A percentile compares a stretch with the other conserved stretches of the same genome.
These are phyloP conservation scores for Fraxinus xanthoxyloides DNA, from an alignment of 305 asterid species.

Conservation along the genomic window DNA sequence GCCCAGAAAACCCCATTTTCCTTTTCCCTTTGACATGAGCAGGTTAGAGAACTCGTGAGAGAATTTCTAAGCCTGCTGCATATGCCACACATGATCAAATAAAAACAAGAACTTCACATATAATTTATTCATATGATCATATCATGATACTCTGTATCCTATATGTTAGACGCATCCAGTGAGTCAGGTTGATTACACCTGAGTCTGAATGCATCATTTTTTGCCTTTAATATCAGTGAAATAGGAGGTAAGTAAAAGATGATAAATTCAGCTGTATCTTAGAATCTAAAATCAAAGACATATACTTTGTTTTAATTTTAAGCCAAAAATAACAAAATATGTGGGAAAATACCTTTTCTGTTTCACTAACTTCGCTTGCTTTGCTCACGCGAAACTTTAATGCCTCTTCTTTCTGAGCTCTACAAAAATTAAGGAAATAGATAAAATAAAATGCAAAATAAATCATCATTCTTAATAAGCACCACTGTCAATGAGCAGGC, in stretches of 20 bases:
- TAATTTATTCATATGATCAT: not conserved
- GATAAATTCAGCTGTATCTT: not conserved
- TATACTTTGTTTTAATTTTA: constrained; percentile 11
- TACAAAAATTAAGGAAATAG: constrained; percentile 34
- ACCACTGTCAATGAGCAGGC: constrained; percentile 12
- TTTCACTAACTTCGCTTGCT: constrained; percentile 70
- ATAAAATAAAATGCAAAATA: constrained; percentile 15
- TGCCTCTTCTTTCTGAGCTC: constrained; percentile 90
- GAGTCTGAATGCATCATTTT: not conserved
- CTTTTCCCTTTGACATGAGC: not conserved
- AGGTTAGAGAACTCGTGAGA: not conserved
- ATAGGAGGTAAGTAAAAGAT: not conserved
- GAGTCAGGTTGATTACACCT: not conserved
- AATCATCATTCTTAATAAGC: constrained; percentile 3
- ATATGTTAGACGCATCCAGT: not conserved
- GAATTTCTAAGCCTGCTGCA: not conserved
- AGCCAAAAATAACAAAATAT: not conserved
- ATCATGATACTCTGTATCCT: not conserved
- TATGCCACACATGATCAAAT: not conserved
- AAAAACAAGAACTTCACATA: not conserved
- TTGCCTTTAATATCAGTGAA: not conserved
- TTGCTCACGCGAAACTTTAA: constrained; percentile 71
- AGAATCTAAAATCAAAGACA: constrained; percentile 6
- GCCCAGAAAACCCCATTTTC: not conserved
- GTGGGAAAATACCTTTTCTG: constrained; percentile 65